phyloP scores from a whole-genome alignment of 2,329 filamentous ascomycete species.

The Trichoderma oligosporum region DNA sequence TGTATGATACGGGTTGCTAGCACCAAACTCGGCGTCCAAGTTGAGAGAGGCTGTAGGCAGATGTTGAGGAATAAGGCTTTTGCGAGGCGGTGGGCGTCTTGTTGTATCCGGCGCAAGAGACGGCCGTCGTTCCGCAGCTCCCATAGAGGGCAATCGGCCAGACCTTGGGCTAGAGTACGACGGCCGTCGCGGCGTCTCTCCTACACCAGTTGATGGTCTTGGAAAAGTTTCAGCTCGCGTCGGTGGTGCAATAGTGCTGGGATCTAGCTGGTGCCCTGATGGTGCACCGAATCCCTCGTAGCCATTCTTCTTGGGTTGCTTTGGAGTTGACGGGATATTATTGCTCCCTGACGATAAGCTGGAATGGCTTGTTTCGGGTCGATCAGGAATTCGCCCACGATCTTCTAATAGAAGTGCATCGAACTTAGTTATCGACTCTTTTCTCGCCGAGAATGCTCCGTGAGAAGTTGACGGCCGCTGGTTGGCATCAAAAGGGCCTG shows the following conservation, averaged over 20 bases:
- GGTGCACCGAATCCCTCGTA: conserved; percentile 58
- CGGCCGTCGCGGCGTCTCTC: conserved; percentile 41
- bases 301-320: conserved; percentile 46
- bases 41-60: conserved; percentile 45
- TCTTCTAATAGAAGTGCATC: conserved; percentile 11
- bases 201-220: conserved; percentile 33
- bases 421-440: conserved; percentile 28
- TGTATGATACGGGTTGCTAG: conserved; percentile 61
- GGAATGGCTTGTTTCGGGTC: conserved; percentile 21
- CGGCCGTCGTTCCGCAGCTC: conserved; percentile 26
- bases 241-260: conserved; percentile 36
- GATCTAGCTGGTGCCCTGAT: conserved; percentile 36
- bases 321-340: conserved; percentile 34
- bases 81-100: conserved; percentile 51
- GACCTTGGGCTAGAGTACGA: conserved; percentile 46
- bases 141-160: conserved; percentile 29
- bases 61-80: conserved; percentile 42
- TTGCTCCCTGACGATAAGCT: conserved; percentile 24
- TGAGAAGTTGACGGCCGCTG: conserved; percentile 34
- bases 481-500: conserved; percentile 60
- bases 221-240: conserved; percentile 54
- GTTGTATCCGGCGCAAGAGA: conserved; percentile 50
- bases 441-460: conserved; percentile 35
- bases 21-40: conserved; percentile 57
- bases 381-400: conserved; percentile 10